Percentiles rank a stretch among this genome's conserved stretches.
phyloP scores from a whole-genome alignment of 768 basidiomycete species.

The Lentinula lateritia region DNA sequence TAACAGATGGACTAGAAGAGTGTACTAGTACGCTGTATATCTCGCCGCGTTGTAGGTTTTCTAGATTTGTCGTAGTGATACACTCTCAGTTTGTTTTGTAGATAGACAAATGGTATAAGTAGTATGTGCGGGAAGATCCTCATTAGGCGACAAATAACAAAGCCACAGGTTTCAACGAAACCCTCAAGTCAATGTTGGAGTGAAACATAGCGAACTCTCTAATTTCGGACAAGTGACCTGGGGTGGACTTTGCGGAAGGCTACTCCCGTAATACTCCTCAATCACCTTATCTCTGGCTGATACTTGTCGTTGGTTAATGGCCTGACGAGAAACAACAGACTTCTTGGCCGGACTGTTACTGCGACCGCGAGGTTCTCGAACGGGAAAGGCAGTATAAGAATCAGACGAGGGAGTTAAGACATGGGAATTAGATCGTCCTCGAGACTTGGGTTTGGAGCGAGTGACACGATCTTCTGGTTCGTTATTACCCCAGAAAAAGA shows the following conservation, averaged over 20 bases:
- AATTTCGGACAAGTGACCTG: conserved; percentile 52
- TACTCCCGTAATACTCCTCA: conserved; percentile 22
- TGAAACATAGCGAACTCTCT: conserved; percentile 52
- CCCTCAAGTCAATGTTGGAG: conserved; percentile 16
- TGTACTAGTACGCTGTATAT: too few species aligned
- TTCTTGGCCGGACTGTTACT: conserved; percentile 22
- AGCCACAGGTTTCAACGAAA: not conserved
- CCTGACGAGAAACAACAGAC: not conserved
- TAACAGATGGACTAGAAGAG: too few species aligned
- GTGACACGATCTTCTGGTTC: not conserved
- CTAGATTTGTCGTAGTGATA: too few species aligned
- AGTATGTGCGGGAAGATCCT: not conserved
- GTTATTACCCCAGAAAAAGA: conserved; percentile 6
- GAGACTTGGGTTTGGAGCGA: not conserved
- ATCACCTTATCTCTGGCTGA: conserved; percentile 8
- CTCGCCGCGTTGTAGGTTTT: too few species aligned
- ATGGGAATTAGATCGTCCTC: conserved; percentile 1
- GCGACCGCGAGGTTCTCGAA: conserved; percentile 17
- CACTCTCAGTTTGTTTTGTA: too few species aligned
- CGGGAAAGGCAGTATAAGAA: conserved; percentile 34
- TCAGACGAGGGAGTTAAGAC: conserved; percentile 18
- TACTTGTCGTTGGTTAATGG: not conserved
- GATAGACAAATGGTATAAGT: not conserved
- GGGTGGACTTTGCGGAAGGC: conserved; percentile 52
- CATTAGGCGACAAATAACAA: too few species aligned